These are phyloP conservation scores for Penicillium expansum DNA, from an alignment of 2,329 filamentous ascomycete species.

Conservation along the genomic window DNA sequence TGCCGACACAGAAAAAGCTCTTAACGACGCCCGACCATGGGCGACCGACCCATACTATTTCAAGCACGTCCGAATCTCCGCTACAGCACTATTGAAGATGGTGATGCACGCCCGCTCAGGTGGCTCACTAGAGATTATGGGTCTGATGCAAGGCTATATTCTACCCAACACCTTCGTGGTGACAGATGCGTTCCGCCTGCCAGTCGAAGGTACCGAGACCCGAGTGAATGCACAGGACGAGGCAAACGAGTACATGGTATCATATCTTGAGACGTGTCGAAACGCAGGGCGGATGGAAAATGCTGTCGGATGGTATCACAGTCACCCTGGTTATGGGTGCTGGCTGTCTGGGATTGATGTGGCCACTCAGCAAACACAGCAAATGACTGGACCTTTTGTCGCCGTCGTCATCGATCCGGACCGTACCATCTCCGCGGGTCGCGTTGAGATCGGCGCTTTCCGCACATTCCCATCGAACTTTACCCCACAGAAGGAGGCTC, in stretches of 20 bases:
- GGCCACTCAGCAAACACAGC: slow-evolving; percentile 78
- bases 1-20: slow-evolving; percentile 62
- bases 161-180: slow-evolving; percentile 80
- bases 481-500: slow-evolving; percentile 53
- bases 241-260: slow-evolving; percentile 94
- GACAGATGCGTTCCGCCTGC: slow-evolving; percentile 88
- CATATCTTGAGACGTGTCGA: slow-evolving; percentile 73
- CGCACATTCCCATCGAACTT: slow-evolving; percentile 80
- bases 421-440: slow-evolving; percentile 87
- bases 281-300: slow-evolving; percentile 81
- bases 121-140: slow-evolving; percentile 92
- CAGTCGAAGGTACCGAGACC: slow-evolving; percentile 97
- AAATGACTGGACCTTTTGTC: slow-evolving; percentile 88
- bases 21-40: slow-evolving; percentile 71
- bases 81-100: slow-evolving; percentile 95
- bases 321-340: slow-evolving; percentile 94
- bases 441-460: slow-evolving; percentile 97
- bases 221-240: slow-evolving; percentile 94
- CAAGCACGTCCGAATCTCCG: slow-evolving; percentile 88
- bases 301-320: slow-evolving; percentile 96
- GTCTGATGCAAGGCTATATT: slow-evolving; percentile 94
- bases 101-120: slow-evolving; percentile 98
- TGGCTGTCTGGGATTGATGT: slow-evolving; percentile 98
- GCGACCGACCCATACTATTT: slow-evolving; percentile 77
- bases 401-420: slow-evolving; percentile 97